Percentiles rank a stretch among this genome's conserved stretches.
Evolutionary conservation across 345 rosid species (phyloP).

Genomic region (Noccaea caerulescens): DNA sequence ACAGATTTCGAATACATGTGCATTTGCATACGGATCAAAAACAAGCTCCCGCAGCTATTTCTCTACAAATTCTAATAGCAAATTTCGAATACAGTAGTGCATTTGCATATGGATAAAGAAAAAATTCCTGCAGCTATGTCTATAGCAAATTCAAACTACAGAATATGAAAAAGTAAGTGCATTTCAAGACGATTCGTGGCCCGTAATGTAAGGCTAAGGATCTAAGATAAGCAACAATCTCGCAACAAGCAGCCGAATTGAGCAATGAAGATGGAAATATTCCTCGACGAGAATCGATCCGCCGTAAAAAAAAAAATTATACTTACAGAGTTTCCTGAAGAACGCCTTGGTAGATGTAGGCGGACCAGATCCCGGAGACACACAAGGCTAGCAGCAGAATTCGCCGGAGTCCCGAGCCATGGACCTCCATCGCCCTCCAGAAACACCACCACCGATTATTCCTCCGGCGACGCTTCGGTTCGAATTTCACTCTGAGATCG

Average conservation of each 20-base stretch:
- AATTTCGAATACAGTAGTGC: background rate
- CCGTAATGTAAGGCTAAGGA: background rate
- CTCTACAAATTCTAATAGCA: too few species aligned
- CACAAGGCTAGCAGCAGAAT: constrained; percentile 72
- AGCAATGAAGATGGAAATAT: background rate
- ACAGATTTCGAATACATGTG: background rate
- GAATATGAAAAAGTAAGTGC: background rate
- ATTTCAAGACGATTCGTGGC: background rate
- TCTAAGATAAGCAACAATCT: constrained; percentile 17
- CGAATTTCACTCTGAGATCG: background rate
- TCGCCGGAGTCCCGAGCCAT: constrained; percentile 73
- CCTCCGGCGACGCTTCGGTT: constrained; percentile 11
- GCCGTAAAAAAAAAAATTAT: background rate
- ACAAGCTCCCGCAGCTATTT: background rate
- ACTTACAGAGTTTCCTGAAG: constrained; percentile 93
- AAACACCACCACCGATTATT: background rate
- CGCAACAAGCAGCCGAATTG: constrained; percentile 13
- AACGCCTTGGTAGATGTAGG: constrained; percentile 92
- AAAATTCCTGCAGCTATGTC: background rate
- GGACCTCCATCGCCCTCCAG: constrained; percentile 59
- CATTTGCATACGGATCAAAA: too few species aligned
- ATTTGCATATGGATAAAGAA: too few species aligned
- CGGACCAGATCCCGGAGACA: constrained; percentile 96
- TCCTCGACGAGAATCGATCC: background rate
- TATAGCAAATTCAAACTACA: background rate